Evolutionary conservation across 1,139 yeast species (phyloP).

Genomic region (Tardiomyces blankii): DNA sequence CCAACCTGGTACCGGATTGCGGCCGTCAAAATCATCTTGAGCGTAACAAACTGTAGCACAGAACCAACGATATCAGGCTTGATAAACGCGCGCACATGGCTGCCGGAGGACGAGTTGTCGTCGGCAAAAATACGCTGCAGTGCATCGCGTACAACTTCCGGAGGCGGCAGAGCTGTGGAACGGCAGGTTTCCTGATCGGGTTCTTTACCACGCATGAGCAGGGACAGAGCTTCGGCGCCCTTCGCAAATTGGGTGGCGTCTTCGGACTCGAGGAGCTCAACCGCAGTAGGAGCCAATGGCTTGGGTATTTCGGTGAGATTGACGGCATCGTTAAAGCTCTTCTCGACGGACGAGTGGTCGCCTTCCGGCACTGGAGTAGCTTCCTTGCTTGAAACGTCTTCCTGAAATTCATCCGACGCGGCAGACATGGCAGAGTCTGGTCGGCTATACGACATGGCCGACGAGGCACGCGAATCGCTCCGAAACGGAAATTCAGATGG

Average conservation of each 20-base stretch:
- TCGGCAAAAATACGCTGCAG: conserved; percentile 10
- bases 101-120: conserved; percentile 5
- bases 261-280: conserved; percentile 4
- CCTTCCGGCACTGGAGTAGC: conserved; percentile 2
- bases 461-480: neutral
- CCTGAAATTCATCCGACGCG: neutral
- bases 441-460: conserved; percentile 1
- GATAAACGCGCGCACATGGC: conserved; percentile 8
- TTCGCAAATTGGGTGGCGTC: conserved; percentile 9
- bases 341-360: conserved; percentile 1
- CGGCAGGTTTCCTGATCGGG: conserved; percentile 7
- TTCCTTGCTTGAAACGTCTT: neutral
- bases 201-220: conserved; percentile 9
- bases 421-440: neutral
- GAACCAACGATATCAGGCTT: conserved; percentile 9
- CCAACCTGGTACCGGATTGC: conserved; percentile 7
- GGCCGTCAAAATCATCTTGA: conserved; percentile 8
- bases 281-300: conserved; percentile 1
- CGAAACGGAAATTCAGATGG: no score
- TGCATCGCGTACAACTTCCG: conserved; percentile 12
- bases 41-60: conserved; percentile 14
- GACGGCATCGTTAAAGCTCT: conserved; percentile 2
- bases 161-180: conserved; percentile 13
- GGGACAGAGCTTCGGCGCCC: conserved; percentile 12
- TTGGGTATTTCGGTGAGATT: neutral